A percentile compares a stretch with the other conserved stretches of the same genome.
Evolutionary conservation across 768 basidiomycete genomes (phyloP).

Genomic region (Saitozyma podzolica): DNA sequence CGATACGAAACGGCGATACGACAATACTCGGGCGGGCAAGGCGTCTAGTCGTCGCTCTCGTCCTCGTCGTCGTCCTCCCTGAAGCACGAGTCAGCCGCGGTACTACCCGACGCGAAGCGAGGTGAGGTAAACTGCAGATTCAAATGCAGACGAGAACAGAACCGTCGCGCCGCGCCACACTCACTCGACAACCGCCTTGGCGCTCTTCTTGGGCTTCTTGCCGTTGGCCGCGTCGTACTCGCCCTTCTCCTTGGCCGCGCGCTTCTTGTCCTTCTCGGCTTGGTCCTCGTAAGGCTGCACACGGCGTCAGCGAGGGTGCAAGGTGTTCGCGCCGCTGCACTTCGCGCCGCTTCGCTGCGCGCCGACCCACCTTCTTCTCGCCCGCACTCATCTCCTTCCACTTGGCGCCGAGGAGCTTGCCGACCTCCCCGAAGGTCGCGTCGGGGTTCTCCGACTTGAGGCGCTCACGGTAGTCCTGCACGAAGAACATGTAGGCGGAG

Average conservation of each 20-base stretch:
- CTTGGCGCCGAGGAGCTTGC: conserved; percentile 90
- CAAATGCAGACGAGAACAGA: too few species aligned
- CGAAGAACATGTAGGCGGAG: conserved; percentile 99
- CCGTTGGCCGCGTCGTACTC: conserved; percentile 45
- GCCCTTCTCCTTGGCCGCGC: conserved; percentile 72
- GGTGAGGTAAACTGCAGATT: too few species aligned
- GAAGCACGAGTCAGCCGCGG: conserved; percentile 1
- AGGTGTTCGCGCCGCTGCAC: conserved; percentile 9
- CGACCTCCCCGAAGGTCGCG: conserved; percentile 85
- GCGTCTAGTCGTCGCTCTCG: conserved; percentile 17
- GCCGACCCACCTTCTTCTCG: conserved; percentile 82
- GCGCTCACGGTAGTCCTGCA: conserved; percentile 89
- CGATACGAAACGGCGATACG: not conserved
- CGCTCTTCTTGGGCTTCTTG: conserved; percentile 13
- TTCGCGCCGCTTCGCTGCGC: not conserved
- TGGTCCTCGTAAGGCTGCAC: conserved; percentile 80
- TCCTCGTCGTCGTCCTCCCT: conserved; percentile 28
- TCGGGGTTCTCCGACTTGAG: conserved; percentile 96
- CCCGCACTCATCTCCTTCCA: conserved; percentile 93
- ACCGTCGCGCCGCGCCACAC: too few species aligned
- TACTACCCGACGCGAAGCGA: not conserved
- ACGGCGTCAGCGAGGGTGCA: too few species aligned
- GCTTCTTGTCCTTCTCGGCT: conserved; percentile 80
- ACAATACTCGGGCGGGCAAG: not conserved
- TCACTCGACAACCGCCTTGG: conserved; percentile 27